A percentile compares a stretch with the other conserved stretches of the same genome.
Evolutionary conservation across 2,329 filamentous ascomycete species (phyloP).

Genomic region (Colletotrichum sp.): DNA sequence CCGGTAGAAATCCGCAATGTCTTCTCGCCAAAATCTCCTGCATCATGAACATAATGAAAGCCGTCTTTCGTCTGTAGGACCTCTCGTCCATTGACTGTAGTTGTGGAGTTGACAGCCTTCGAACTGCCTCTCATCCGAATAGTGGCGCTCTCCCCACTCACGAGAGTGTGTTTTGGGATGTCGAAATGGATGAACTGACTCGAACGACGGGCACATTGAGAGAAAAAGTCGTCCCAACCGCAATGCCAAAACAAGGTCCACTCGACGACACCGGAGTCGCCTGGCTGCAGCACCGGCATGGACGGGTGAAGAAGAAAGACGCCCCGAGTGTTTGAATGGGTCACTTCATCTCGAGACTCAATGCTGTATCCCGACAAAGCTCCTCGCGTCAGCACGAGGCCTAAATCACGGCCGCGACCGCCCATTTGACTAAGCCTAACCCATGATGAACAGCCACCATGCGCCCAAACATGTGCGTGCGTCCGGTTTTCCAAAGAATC

Average conservation of each 20-base stretch:
- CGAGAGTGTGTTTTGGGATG: neutral
- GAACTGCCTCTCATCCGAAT: neutral
- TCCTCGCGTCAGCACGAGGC: slow-evolving; percentile 9
- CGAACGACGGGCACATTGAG: slow-evolving; percentile 1
- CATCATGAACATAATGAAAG: neutral
- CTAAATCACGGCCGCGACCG: slow-evolving; percentile 7
- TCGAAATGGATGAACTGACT: slow-evolving; percentile 3
- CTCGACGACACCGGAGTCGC: neutral
- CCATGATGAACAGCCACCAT: slow-evolving; percentile 14
- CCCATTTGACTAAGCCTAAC: slow-evolving; percentile 21
- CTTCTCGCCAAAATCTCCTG: neutral
- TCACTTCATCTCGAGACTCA: slow-evolving; percentile 11
- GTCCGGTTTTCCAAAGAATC: neutral
- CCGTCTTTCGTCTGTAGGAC: neutral
- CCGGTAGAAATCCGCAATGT: neutral
- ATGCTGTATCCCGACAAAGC: slow-evolving; percentile 19
- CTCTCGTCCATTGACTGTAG: neutral
- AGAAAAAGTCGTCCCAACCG: slow-evolving; percentile 11
- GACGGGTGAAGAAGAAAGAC: slow-evolving; percentile 17
- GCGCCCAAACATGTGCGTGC: slow-evolving; percentile 16
- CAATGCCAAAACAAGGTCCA: slow-evolving; percentile 19
- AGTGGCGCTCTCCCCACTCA: neutral
- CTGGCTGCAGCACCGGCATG: slow-evolving; percentile 3
- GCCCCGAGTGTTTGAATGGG: slow-evolving; percentile 15
- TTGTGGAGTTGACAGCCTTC: neutral